Evolutionary conservation across 148 eudicot species (phyloP).

Genomic region (Vaccinium darrowii): DNA sequence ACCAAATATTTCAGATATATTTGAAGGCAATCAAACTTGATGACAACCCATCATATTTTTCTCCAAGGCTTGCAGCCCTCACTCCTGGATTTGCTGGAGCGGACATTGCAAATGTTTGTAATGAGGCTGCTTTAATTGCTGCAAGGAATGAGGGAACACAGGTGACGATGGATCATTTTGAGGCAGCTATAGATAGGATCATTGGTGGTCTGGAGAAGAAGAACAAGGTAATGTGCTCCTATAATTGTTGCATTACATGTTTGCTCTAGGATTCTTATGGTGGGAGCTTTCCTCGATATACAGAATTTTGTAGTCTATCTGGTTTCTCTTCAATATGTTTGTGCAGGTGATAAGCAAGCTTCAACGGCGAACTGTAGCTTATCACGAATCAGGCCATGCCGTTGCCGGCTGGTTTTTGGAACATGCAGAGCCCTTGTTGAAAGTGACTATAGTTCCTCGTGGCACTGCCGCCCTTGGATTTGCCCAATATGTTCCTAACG

Average conservation of each 20-base stretch:
- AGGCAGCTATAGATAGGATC: slow-evolving; percentile 77
- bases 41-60: slow-evolving; percentile 61
- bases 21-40: slow-evolving; percentile 81
- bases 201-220: slow-evolving; percentile 93
- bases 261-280: not conserved
- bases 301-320: not conserved
- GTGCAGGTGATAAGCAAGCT: slow-evolving; percentile 79
- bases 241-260: not conserved
- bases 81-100: slow-evolving; percentile 98
- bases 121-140: slow-evolving; percentile 91
- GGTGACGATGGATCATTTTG: slow-evolving; percentile 77
- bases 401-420: too few relatives aligned
- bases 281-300: not conserved
- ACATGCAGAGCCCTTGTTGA: too few relatives aligned
- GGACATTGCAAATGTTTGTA: slow-evolving; percentile 89
- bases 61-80: slow-evolving; percentile 81
- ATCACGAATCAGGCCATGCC: slow-evolving; percentile 67
- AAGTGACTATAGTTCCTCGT: too few relatives aligned
- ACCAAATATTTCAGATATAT: slow-evolving; percentile 79
- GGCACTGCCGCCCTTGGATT: too few relatives aligned
- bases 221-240: slow-evolving; percentile 52
- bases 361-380: slow-evolving; percentile 60
- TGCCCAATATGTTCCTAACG: too few relatives aligned
- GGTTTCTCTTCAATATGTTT: not conserved
- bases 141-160: slow-evolving; percentile 55